Base-by-base conservation (phyloP, 2,329 filamentous ascomycete genomes). In the Pseudogymnoascus sp. region DNA sequence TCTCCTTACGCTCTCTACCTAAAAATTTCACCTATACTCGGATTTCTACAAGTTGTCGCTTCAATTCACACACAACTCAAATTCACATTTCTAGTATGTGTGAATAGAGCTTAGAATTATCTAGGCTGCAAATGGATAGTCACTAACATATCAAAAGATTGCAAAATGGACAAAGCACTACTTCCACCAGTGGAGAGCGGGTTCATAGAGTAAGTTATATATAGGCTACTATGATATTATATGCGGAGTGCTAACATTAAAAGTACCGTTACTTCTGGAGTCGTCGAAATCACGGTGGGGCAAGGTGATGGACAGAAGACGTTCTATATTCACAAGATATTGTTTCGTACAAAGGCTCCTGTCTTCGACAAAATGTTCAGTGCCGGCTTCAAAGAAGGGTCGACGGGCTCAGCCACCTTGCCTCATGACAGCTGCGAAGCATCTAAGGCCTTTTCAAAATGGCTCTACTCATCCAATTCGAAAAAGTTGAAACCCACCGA, bases 331-430 rank as follows among this genome's bases (percentile, higher is more conserved):
- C 19, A 47, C 13, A 47, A 47, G 2, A 7, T 14, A n/a, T 4
- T 26, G 0, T 26, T 47, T 3, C 2, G n/a, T n/a, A 1, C 1
- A 47, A 47, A 47, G 21, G 42, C 42, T n/a, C 19, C 11, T 3
- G 8, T n/a, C 6, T 47, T 47, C 7, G 1, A 26, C 21, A 47
- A 5, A 47, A 47, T 47, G 21, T 10, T 47, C n/a, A 6, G 21
- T 1, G 21, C 11, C 21, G 4, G 3, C 13, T 14, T 26, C 21
- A 1, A 3, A 8, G 42, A 26, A 13, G 42, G 3, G 4, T 1
- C 7, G 2, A 16, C 3, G 6, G 19, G 14, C 10, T 24, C 4
- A n/a, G n/a, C n/a, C 0, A n/a, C 11, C 0, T n/a, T 47, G 6
- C 42, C 19, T n/a, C 11, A 47, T 7, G 21, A 10, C 8, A 4